Evolutionary conservation across 73 alveolate species (phyloP), one percentile per base, ranked within the genome.

Genomic region (Stentor roeselii): DNA sequence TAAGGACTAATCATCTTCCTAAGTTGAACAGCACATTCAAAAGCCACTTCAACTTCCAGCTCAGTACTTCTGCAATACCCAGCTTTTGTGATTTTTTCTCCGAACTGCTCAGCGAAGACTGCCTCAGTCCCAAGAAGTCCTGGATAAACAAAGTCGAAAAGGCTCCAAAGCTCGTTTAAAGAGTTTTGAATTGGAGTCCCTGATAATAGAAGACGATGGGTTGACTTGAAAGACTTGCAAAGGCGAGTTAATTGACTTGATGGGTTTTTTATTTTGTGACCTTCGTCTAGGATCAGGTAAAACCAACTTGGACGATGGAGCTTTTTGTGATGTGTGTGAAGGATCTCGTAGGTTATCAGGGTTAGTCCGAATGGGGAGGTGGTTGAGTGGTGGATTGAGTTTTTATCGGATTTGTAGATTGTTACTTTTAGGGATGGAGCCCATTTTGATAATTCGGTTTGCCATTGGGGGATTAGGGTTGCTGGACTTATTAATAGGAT

Each of bases 121-220:
- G 90, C 95, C 60, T 93, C 98, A 59, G 98, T 95, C 37, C 99
- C 99, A 42, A 98, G 93, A 83, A 98, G 95, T 40, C 99, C 99
- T 32, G 99, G 99, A 95, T 94, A 90, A 34, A 97, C 92, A 86
- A 98, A 97, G 90, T 98, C 99, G 88, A 98, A 98, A 42, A 98
- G 88, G 31, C 99, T 94, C 99, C 99, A 98, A 58, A 98, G 93
- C 92, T 98, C 99, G 80, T 92, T 88, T 3, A 98, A 98, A 84
- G 94, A 94, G 90, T 98, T 98, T 88, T 98, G 97, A 42, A 98
- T 96, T 1, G 99, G 99, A 15, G 99, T 97, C 34, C 99, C 99
- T 0, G 99, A 95, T 67, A 98, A 84, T 3, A 97, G 93, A 35
- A 98, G 82, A 61, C 98, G 95, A 87, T 92, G 98, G 38, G 96